Conservation (phyloP, 1,139 yeast species). For the Pichia cactophila region DNA sequence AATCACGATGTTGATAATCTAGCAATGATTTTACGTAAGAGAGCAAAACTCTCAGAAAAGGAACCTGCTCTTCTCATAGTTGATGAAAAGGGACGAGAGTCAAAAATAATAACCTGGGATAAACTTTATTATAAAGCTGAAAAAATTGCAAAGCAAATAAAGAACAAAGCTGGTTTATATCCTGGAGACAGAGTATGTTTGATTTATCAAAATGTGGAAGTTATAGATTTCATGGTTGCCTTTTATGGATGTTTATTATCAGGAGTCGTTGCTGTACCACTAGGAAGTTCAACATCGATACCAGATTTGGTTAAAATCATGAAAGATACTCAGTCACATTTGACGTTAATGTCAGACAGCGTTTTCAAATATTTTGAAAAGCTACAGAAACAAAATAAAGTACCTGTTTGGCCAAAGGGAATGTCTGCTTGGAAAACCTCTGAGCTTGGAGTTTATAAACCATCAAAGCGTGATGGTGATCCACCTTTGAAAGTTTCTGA, state of each 20-base stretch:
- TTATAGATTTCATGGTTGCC: slow-evolving; percentile 79
- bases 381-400: slow-evolving; percentile 31
- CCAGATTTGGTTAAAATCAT: slow-evolving; percentile 67
- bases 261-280: slow-evolving; percentile 91
- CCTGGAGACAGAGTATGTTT: slow-evolving; percentile 80
- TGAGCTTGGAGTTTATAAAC: slow-evolving; percentile 69
- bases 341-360: slow-evolving; percentile 74
- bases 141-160: slow-evolving; percentile 84
- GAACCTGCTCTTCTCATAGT: slow-evolving; percentile 68
- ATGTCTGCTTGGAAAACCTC: slow-evolving; percentile 78
- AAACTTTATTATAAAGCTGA: slow-evolving; percentile 77
- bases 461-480: slow-evolving; percentile 49
- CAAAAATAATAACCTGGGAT: slow-evolving; percentile 77
- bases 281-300: slow-evolving; percentile 60
- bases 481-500: slow-evolving; percentile 69
- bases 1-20: slow-evolving; percentile 45
- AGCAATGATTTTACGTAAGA: slow-evolving; percentile 61
- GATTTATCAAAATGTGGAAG: slow-evolving; percentile 77
- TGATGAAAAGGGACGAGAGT: slow-evolving; percentile 77
- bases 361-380: slow-evolving; percentile 67
- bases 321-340: slow-evolving; percentile 65
- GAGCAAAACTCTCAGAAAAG: slow-evolving; percentile 59
- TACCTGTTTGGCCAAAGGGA: slow-evolving; percentile 42
- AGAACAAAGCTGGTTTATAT: slow-evolving; percentile 58
- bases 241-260: slow-evolving; percentile 88